Conservation (phyloP, 2,329 filamentous ascomycete species). For the Fusarium irregulare region DNA sequence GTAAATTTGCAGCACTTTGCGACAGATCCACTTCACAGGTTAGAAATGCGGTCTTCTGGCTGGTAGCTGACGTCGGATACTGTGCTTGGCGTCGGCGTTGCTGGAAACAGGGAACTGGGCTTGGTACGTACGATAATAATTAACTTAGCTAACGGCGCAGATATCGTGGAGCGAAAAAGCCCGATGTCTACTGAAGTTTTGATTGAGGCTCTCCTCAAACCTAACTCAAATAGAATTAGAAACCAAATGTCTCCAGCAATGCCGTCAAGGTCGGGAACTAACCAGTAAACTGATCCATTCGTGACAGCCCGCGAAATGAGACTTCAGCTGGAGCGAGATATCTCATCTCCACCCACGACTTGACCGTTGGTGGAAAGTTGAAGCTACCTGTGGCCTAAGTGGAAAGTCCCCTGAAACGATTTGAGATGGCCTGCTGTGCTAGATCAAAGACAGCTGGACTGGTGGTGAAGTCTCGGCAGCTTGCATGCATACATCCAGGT, state of each 20-base stretch:
- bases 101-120: constrained; percentile 37
- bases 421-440: constrained; percentile 35
- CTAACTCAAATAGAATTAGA: constrained; percentile 8
- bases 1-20: constrained; percentile 39
- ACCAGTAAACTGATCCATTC: constrained; percentile 27
- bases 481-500: constrained; percentile 34
- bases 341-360: constrained; percentile 28
- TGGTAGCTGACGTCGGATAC: constrained; percentile 32
- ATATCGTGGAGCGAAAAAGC: constrained; percentile 30
- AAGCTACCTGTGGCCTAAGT: constrained; percentile 29
- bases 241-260: constrained; percentile 10
- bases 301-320: constrained; percentile 32
- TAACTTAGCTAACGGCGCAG: constrained; percentile 18
- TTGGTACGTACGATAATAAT: constrained; percentile 5
- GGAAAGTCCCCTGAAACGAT: constrained; percentile 38
- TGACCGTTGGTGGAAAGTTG: constrained; percentile 39
- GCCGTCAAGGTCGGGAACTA: constrained; percentile 26
- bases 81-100: constrained; percentile 29
- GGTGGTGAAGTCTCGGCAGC: constrained; percentile 35
- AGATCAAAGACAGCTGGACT: constrained; percentile 25
- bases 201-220: constrained; percentile 11
- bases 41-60: constrained; percentile 23
- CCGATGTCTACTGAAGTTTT: constrained; percentile 4
- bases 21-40: constrained; percentile 25
- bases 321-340: constrained; percentile 34